phyloP scores from a whole-genome alignment of 1,284 basidiomycete genomes.

The Somion occarium region DNA sequence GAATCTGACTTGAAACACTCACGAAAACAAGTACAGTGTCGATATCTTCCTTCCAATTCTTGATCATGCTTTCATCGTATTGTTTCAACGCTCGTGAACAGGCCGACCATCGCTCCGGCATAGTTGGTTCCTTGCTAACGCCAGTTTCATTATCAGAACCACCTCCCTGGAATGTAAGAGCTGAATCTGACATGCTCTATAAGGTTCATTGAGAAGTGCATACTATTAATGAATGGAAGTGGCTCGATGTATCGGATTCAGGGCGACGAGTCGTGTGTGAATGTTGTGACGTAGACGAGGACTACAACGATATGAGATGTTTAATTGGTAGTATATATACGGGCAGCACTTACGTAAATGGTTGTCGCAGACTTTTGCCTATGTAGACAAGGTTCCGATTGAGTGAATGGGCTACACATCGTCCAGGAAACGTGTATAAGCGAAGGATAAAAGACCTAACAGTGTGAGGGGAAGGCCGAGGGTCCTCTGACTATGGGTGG shows the following conservation, averaged over 20 bases:
- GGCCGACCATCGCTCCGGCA: slow-evolving; percentile 11
- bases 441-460: too few species aligned
- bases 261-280: too few species aligned
- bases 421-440: too few species aligned
- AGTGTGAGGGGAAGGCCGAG: too few species aligned
- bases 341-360: neutral
- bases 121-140: neutral
- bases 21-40: slow-evolving; percentile 19
- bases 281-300: neutral
- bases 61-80: slow-evolving; percentile 15
- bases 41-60: slow-evolving; percentile 19
- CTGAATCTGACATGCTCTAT: too few species aligned
- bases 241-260: too few species aligned
- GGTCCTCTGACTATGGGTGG: too few species aligned
- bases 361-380: neutral
- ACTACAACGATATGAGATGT: neutral
- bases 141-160: too few species aligned
- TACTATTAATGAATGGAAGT: too few species aligned
- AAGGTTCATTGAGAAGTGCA: too few species aligned
- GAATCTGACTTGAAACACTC: neutral
- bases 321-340: too few species aligned
- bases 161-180: too few species aligned
- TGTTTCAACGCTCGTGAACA: slow-evolving; percentile 13
- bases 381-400: neutral
- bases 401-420: neutral